Percentiles rank a stretch among this genome's conserved stretches.
Conservation (phyloP, 345 rosid genomes). For the Eucalyptus coolabah region DNA sequence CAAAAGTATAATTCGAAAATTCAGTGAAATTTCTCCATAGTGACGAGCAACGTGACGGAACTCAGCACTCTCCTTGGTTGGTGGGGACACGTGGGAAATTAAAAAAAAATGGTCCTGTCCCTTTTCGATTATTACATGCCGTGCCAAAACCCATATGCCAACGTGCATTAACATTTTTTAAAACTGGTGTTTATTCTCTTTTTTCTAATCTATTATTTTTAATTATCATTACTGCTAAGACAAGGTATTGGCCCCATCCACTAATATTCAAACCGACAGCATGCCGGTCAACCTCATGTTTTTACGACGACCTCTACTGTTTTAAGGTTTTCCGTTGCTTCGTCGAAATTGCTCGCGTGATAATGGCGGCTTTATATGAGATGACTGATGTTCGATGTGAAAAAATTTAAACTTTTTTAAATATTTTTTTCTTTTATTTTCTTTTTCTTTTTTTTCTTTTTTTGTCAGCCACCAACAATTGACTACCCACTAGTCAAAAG, state of each 20-base stretch:
- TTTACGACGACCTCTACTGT: too few species aligned
- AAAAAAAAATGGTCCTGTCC: background rate
- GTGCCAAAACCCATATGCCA: background rate
- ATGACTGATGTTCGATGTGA: too few species aligned
- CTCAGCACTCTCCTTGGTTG: background rate
- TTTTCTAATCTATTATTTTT: too few species aligned
- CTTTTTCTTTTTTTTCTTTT: too few species aligned
- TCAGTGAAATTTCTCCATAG: accelerated
- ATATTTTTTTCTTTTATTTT: too few species aligned
- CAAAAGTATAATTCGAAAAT: background rate
- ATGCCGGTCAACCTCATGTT: too few species aligned
- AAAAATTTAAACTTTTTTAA: too few species aligned
- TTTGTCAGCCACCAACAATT: accelerated
- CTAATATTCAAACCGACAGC: too few species aligned
- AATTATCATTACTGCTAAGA: too few species aligned
- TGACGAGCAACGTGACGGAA: background rate
- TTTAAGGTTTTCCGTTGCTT: too few species aligned
- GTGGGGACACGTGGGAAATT: background rate
- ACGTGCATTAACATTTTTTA: background rate
- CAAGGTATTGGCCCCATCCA: too few species aligned
- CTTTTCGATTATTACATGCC: background rate
- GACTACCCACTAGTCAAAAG: accelerated
- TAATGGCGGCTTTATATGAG: accelerated
- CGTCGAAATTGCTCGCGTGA: too few species aligned
- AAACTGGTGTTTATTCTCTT: background rate